Percentiles rank a stretch among this genome's conserved stretches.
These are phyloP conservation scores for Galerina marginata DNA, from an alignment of 768 basidiomycete species.

Conservation along the genomic window DNA sequence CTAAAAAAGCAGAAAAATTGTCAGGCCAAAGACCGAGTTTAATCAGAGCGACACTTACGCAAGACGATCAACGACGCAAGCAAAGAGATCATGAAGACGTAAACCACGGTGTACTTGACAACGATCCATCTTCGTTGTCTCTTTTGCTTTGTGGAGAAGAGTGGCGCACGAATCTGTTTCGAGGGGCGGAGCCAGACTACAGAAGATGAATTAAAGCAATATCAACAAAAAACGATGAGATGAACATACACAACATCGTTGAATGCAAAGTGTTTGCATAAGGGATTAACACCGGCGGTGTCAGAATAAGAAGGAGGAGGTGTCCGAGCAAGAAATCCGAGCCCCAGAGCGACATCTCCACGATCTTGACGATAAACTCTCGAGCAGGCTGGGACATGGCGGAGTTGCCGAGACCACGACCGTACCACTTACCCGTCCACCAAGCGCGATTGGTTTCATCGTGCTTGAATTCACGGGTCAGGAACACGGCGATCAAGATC, in stretches of 20 bases:
- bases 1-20: conserved; percentile 42
- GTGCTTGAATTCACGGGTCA: conserved; percentile 97
- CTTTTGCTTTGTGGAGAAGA: conserved; percentile 95
- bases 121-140: conserved; percentile 92
- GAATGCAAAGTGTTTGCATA: conserved; percentile 90
- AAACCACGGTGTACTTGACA: conserved; percentile 86
- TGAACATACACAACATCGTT: conserved; percentile 83
- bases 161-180: conserved; percentile 90
- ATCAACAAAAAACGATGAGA: not conserved
- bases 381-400: conserved; percentile 95
- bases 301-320: conserved; percentile 85
- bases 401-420: conserved; percentile 87
- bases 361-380: conserved; percentile 97
- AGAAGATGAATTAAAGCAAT: conserved; percentile 4
- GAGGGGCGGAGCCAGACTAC: conserved; percentile 95
- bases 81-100: conserved; percentile 73
- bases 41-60: conserved; percentile 57
- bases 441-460: conserved; percentile 98
- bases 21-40: not conserved
- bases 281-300: conserved; percentile 84
- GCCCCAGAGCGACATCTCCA: conserved; percentile 96
- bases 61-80: conserved; percentile 83
- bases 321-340: conserved; percentile 92
- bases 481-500: conserved; percentile 90
- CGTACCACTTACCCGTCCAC: conserved; percentile 99